Conservation (phyloP, 2,329 filamentous ascomycete species). For the Monosporascus sp. region DNA sequence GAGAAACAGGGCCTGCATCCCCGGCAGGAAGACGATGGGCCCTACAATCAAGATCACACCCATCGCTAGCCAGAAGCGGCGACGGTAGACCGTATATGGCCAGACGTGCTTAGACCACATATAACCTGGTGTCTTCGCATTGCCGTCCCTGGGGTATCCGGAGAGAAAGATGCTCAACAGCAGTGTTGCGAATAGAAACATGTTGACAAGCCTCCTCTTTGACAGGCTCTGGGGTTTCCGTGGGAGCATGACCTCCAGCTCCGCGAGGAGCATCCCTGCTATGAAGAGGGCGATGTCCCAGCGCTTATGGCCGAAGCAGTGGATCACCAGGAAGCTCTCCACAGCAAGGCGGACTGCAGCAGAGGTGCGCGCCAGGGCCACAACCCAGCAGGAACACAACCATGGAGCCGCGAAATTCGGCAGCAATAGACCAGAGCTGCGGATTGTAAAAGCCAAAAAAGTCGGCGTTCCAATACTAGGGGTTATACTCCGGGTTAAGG, state of each 20-base stretch:
- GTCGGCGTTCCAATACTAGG: conserved; percentile 22
- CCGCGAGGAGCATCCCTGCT: conserved; percentile 23
- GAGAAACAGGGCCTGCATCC: conserved; percentile 18
- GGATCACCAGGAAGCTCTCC: conserved; percentile 15
- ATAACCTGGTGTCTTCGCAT: conserved; percentile 20
- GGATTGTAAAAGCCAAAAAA: conserved; percentile 27
- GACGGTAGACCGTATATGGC: conserved; percentile 24
- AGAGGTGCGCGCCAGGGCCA: conserved; percentile 23
- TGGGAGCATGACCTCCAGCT: conserved; percentile 18
- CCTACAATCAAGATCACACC: conserved; percentile 32
- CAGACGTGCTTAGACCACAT: conserved; percentile 24
- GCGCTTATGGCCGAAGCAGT: conserved; percentile 22
- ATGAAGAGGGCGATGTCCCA: conserved; percentile 26
- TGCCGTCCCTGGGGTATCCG: conserved; percentile 24
- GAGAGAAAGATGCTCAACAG: conserved; percentile 21
- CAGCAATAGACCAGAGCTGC: conserved; percentile 30
- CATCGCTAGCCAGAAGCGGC: conserved; percentile 24
- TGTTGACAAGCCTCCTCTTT: conserved; percentile 14
- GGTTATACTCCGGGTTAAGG: conserved; percentile 24
- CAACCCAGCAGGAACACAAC: conserved; percentile 25
- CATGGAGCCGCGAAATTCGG: conserved; percentile 30
- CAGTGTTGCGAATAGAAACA: conserved; percentile 15
- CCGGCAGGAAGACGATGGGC: conserved; percentile 20
- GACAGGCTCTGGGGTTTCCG: conserved; percentile 16
- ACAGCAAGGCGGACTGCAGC: conserved; percentile 20